These are phyloP conservation scores for Cladophialophora carrionii DNA, from an alignment of 2,329 filamentous ascomycete species.

Conservation along the genomic window DNA sequence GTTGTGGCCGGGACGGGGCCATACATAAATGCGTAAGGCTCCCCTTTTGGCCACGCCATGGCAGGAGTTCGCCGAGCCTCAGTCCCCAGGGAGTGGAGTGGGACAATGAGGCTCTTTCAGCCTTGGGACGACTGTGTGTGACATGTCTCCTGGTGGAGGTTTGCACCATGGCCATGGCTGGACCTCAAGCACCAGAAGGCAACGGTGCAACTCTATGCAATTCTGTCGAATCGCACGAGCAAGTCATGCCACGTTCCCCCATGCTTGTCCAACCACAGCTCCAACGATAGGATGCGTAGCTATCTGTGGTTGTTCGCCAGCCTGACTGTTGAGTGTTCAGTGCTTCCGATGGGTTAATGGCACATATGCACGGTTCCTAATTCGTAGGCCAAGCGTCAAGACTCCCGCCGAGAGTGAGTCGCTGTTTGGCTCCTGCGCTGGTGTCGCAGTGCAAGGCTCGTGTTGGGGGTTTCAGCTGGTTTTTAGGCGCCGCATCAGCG, in stretches of 20 bases:
- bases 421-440: background rate
- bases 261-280: background rate
- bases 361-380: background rate
- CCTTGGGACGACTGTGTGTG: background rate
- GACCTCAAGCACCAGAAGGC: background rate
- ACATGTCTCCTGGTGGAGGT: background rate
- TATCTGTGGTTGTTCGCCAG: background rate
- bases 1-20: too few species aligned
- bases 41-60: background rate
- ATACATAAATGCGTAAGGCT: background rate
- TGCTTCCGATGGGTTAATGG: background rate
- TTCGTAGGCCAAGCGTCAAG: background rate
- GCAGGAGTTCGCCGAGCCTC: background rate
- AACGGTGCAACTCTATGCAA: background rate
- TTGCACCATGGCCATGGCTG: background rate
- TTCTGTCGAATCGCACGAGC: background rate
- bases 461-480: background rate
- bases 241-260: background rate
- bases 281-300: background rate
- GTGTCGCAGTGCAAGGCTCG: background rate
- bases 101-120: background rate
- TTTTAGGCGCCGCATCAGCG: background rate
- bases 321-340: background rate
- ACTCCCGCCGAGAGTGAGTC: background rate
- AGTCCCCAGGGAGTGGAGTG: background rate